These are phyloP conservation scores for Amphirosellinia nigrospora DNA, from an alignment of 495 filamentous ascomycete species.

Conservation along the genomic window DNA sequence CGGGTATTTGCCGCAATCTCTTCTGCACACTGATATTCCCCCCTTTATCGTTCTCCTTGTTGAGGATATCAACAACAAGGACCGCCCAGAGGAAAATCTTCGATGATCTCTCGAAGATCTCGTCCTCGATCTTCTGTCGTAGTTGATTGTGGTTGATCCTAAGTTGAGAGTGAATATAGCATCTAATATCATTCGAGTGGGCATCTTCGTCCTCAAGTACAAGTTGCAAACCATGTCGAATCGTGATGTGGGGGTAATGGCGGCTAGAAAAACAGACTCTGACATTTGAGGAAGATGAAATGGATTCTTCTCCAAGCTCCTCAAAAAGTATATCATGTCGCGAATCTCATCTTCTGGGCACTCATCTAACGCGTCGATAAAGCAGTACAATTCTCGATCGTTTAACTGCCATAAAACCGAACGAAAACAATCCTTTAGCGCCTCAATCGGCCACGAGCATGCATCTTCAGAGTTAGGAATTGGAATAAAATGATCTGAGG, in stretches of 20 bases:
- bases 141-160: constrained; percentile 5
- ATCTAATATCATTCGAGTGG: constrained; percentile 18
- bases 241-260: constrained; percentile 42
- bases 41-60: constrained; percentile 40
- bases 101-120: constrained; percentile 16
- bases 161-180: constrained; percentile 19
- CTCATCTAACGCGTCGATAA: constrained; percentile 55
- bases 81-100: constrained; percentile 46
- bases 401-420: constrained; percentile 35
- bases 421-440: constrained; percentile 39
- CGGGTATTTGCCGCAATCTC: constrained; percentile 42
- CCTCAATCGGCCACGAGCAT: constrained; percentile 24
- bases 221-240: constrained; percentile 20
- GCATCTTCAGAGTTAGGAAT: neutral
- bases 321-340: constrained; percentile 45
- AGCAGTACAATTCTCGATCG: constrained; percentile 34
- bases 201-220: constrained; percentile 17
- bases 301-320: constrained; percentile 30
- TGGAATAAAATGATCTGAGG: constrained; percentile 31
- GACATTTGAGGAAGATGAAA: constrained; percentile 24
- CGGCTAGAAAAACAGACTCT: constrained; percentile 44
- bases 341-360: constrained; percentile 43
- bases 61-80: constrained; percentile 42
- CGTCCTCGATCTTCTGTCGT: neutral
- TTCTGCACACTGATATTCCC: constrained; percentile 24